A percentile compares a stretch with the other conserved stretches of the same genome.
Conservation (phyloP, 345 rosid species). For the Adansonia digitata region DNA sequence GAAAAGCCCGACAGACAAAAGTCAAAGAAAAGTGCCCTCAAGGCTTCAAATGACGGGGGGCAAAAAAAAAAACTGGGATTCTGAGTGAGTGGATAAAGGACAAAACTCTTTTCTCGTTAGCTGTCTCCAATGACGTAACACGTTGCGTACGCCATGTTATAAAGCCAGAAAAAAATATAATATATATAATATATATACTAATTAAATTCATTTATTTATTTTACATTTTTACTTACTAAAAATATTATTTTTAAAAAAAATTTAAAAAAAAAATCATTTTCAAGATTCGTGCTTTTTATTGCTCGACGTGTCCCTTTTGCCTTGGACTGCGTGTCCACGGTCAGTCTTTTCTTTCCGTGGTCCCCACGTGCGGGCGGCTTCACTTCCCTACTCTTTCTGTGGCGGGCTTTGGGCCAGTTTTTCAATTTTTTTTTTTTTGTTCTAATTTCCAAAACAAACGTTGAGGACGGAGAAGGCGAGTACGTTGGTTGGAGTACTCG, state of each 20-base stretch:
- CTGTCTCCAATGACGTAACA: slow-evolving; percentile 24
- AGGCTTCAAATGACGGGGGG: neutral
- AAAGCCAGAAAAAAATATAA: neutral
- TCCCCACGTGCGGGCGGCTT: slow-evolving; percentile 5
- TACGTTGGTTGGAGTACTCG: neutral
- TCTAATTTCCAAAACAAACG: neutral
- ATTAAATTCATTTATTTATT: neutral
- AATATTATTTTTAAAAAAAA: no score
- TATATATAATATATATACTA: no score
- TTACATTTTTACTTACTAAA: no score
- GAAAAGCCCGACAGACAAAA: neutral
- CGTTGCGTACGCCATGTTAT: slow-evolving; percentile 19
- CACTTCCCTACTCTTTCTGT: neutral
- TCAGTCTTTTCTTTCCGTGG: neutral
- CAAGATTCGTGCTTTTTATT: neutral
- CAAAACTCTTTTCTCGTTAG: slow-evolving; percentile 16
- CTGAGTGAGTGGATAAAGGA: slow-evolving; percentile 12
- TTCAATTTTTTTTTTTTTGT: neutral
- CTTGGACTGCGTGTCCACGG: neutral
- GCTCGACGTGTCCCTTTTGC: slow-evolving; percentile 13
- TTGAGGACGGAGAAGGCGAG: neutral
- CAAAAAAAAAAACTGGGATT: slow-evolving; percentile 20
- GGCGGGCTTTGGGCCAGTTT: neutral
- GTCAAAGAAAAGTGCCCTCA: neutral
- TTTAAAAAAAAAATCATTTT: neutral